Evolutionary conservation across 1,284 basidiomycete species (phyloP).

Genomic region (Naganishia albida): DNA sequence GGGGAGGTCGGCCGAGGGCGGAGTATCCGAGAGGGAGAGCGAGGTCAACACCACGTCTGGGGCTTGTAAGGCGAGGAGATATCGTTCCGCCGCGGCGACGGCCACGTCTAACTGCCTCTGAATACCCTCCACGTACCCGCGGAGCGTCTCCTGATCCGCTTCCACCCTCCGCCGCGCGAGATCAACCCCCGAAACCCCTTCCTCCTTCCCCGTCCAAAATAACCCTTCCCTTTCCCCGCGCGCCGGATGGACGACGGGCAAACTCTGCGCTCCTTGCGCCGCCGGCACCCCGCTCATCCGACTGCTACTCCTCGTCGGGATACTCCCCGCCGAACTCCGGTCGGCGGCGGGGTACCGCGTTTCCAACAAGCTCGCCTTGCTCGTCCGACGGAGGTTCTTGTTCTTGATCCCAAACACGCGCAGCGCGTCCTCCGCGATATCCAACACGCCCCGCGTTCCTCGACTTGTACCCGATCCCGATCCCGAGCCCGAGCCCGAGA

Average conservation of each 20-base stretch:
- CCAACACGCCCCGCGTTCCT: not conserved
- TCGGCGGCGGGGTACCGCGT: too few species aligned
- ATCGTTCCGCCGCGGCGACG: conserved; percentile 5
- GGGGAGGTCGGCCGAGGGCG: not conserved
- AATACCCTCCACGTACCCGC: not conserved
- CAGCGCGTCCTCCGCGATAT: conserved; percentile 23
- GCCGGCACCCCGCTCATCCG: conserved; percentile 4
- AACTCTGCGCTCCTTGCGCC: too few species aligned
- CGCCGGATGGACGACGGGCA: not conserved
- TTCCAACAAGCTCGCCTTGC: conserved; percentile 1
- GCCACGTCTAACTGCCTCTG: conserved; percentile 8
- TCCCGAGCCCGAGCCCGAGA: not conserved
- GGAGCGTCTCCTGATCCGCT: not conserved
- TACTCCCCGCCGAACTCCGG: conserved; percentile 12
- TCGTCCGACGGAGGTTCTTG: conserved; percentile 28
- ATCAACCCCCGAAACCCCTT: not conserved
- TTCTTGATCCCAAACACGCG: conserved; percentile 22
- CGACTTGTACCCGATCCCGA: not conserved
- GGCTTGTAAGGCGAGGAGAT: conserved; percentile 12
- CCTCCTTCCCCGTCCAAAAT: not conserved
- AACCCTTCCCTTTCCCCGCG: not conserved
- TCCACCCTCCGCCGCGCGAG: not conserved
- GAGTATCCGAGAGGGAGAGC: not conserved
- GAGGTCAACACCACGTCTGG: conserved; percentile 12
- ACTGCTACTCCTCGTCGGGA: conserved; percentile 15